Base-by-base conservation (phyloP, 2,329 filamentous ascomycete genomes). In the Aspergillus puulaauensis region DNA sequence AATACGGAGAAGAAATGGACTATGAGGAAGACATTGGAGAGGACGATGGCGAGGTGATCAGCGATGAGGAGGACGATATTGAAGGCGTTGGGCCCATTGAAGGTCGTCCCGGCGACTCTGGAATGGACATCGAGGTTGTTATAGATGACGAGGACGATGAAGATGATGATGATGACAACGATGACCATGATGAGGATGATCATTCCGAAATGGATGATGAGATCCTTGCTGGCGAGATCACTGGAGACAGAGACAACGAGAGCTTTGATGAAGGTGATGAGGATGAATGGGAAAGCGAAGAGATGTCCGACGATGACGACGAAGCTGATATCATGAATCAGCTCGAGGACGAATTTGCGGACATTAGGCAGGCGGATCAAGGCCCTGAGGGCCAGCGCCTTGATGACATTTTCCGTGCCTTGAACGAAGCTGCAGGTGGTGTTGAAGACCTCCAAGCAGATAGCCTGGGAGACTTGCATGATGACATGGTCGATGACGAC, bases 1-100 rank as follows among this genome's bases (percentile, higher is more conserved):
- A 91, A 59, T 93, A 91, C 65, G 91, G 83, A 21, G 86, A 96
- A 39, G 93, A 96, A 64, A 95, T 97, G 86, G 91, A 96, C 54
- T 96, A 96, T 67, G 91, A 95, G 45, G 90, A 93, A 64, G 92
- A 92, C 33, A 83, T 90, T 69, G 87, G 87, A 0, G 84, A 83
- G 62, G 90, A 93, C 68, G 90, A 90, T 58, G 90, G 92, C 67
- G 90, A 95, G 64, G 89, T 93, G 56, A 87, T 96, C 57, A 96
- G 93, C 68, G 93, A 96, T 68, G 90, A 95, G 58, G 91, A 90
- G 61, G 91, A 96, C 57, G 90, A 90, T 27, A 83, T 92, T 52
- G 87, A 87, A 60, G 90, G 87, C 40, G 93, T 96, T 82, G 93
- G 92, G 6, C 81, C 81, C 11, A 84, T 88, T 50, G 85, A 88